These are phyloP conservation scores for Fraxinus nigra DNA, from an alignment of 305 asterid genomes.

Conservation along the genomic window DNA sequence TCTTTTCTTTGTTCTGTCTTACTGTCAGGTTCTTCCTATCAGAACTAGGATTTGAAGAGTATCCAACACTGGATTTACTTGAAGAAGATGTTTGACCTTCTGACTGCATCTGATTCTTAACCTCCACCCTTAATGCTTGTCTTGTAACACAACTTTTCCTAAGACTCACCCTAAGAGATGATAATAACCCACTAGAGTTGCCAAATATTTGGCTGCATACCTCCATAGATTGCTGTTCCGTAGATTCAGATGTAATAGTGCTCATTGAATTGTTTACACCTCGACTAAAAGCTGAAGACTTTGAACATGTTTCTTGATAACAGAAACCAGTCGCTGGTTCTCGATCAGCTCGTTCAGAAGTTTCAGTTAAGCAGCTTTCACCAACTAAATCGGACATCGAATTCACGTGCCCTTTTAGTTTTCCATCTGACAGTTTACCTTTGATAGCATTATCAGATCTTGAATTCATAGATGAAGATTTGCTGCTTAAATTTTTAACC, in stretches of 20 bases:
- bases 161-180: slow-evolving; percentile 35
- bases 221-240: slow-evolving; percentile 19
- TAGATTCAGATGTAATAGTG: slow-evolving; percentile 27
- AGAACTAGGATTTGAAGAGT: slow-evolving; percentile 26
- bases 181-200: slow-evolving; percentile 30
- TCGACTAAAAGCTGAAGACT: slow-evolving; percentile 11
- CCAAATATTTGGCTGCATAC: slow-evolving; percentile 29
- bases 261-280: slow-evolving; percentile 24
- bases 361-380: slow-evolving; percentile 22
- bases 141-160: slow-evolving; percentile 45
- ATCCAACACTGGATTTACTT: slow-evolving; percentile 43
- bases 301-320: neutral
- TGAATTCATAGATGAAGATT: slow-evolving; percentile 11
- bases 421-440: slow-evolving; percentile 8
- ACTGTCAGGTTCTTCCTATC: slow-evolving; percentile 7
- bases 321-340: neutral
- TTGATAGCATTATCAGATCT: slow-evolving; percentile 15
- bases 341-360: neutral
- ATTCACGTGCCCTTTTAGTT: slow-evolving; percentile 1
- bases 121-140: slow-evolving; percentile 41
- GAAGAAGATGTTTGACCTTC: slow-evolving; percentile 40
- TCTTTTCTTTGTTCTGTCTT: slow-evolving; percentile 24
- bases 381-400: slow-evolving; percentile 16
- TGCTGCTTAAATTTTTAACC: slow-evolving; percentile 20
- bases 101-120: slow-evolving; percentile 23